Evolutionary conservation across 1,284 basidiomycete genomes (phyloP).

Genomic region (Cerrena zonata): DNA sequence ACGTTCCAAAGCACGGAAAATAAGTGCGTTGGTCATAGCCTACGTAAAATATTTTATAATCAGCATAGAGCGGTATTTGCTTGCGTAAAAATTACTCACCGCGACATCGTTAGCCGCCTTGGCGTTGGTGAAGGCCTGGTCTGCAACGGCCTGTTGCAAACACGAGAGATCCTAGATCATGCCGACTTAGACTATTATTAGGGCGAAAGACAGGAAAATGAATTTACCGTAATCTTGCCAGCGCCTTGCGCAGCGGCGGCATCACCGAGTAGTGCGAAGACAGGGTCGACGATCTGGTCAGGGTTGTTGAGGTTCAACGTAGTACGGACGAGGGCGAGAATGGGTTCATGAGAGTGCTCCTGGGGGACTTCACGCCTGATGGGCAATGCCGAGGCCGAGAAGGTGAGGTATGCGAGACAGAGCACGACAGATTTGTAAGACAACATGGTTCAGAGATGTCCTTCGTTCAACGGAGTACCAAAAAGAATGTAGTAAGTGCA

Average conservation of each 20-base stretch:
- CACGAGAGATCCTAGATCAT: slow-evolving; percentile 50
- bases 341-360: slow-evolving; percentile 62
- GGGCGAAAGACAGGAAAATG: background rate
- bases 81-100: slow-evolving; percentile 3
- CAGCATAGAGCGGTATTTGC: background rate
- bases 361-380: slow-evolving; percentile 61
- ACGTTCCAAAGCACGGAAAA: slow-evolving; percentile 63
- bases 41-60: background rate
- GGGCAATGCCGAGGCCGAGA: slow-evolving; percentile 36
- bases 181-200: slow-evolving; percentile 1
- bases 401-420: slow-evolving; percentile 32
- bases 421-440: slow-evolving; percentile 36
- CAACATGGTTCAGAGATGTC: slow-evolving; percentile 34
- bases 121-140: slow-evolving; percentile 68
- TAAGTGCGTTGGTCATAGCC: slow-evolving; percentile 55
- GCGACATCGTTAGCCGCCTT: slow-evolving; percentile 54
- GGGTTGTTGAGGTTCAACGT: slow-evolving; percentile 54
- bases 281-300: slow-evolving; percentile 52
- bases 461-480: slow-evolving; percentile 11
- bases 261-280: slow-evolving; percentile 61
- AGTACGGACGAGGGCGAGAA: slow-evolving; percentile 45
- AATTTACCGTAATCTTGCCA: slow-evolving; percentile 47
- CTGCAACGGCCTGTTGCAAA: slow-evolving; percentile 59
- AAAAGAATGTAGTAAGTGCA: slow-evolving; percentile 13
- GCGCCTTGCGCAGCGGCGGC: slow-evolving; percentile 52